Conservation (phyloP, 331 rosid genomes). For the Quercus tomentella region DNA sequence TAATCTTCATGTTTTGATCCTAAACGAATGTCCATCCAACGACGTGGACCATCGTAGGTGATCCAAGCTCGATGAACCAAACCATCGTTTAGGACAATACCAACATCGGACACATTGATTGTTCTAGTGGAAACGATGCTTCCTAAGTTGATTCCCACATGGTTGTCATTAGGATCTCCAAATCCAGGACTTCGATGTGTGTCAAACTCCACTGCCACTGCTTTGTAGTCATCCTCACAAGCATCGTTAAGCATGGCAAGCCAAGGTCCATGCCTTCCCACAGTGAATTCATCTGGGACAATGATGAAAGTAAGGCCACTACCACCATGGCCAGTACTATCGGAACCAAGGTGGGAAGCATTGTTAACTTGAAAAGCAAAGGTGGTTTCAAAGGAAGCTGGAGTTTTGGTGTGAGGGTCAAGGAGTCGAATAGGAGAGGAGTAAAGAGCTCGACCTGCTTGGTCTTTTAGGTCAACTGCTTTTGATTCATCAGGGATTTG, state of each 20-base stretch:
- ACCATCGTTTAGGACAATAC: constrained; percentile 60
- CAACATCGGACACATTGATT: constrained; percentile 56
- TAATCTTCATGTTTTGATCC: constrained; percentile 28
- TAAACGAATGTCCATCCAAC: constrained; percentile 55
- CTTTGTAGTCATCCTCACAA: constrained; percentile 56
- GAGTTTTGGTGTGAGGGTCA: constrained; percentile 50
- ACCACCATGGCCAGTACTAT: constrained; percentile 34
- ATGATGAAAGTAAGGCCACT: constrained; percentile 74
- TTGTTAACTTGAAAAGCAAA: constrained; percentile 58
- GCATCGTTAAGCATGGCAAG: constrained; percentile 84
- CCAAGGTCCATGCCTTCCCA: constrained; percentile 79
- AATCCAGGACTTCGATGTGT: constrained; percentile 57
- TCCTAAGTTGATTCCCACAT: constrained; percentile 72
- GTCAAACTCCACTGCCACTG: constrained; percentile 67
- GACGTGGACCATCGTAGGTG: constrained; percentile 47
- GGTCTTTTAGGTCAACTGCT: constrained; percentile 42
- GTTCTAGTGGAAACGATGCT: constrained; percentile 45
- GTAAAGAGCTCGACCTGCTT: constrained; percentile 70
- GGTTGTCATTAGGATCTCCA: constrained; percentile 76
- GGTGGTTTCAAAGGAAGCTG: constrained; percentile 67
- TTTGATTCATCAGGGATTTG: constrained; percentile 62
- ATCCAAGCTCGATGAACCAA: constrained; percentile 63
- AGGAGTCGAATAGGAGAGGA: constrained; percentile 60
- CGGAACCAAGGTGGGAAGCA: constrained; percentile 9
- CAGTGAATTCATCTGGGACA: constrained; percentile 82